These are phyloP conservation scores for Puccinia novopanici DNA, from an alignment of 1,284 basidiomycete species.

Conservation along the genomic window DNA sequence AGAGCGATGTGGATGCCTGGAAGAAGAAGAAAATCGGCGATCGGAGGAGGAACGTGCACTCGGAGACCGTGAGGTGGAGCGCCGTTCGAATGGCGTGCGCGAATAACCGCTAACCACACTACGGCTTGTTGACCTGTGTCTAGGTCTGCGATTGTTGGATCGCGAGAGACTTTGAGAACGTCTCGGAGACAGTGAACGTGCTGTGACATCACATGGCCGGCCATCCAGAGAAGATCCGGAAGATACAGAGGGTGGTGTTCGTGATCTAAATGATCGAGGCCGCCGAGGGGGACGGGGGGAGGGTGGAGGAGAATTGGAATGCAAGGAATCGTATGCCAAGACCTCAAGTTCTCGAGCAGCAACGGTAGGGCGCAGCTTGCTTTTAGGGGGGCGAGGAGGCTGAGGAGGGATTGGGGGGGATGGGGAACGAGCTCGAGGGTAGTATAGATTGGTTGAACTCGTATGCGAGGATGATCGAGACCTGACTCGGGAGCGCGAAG, in stretches of 20 bases:
- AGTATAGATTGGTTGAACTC: conserved; percentile 17
- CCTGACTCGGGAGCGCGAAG: background rate
- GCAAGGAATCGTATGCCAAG: conserved; percentile 29
- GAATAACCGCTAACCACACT: conserved; percentile 20
- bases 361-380: conserved; percentile 25
- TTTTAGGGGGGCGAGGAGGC: conserved; percentile 43
- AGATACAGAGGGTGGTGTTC: conserved; percentile 11
- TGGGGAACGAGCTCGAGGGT: conserved; percentile 29
- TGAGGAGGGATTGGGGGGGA: conserved; percentile 36
- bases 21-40: conserved; percentile 42
- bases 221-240: conserved; percentile 37
- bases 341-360: background rate
- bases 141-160: conserved; percentile 20
- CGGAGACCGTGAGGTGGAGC: conserved; percentile 24
- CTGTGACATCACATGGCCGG: conserved; percentile 20
- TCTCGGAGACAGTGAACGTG: conserved; percentile 24
- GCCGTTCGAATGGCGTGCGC: conserved; percentile 17
- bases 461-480: conserved; percentile 38
- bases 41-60: conserved; percentile 7
- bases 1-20: conserved; percentile 36
- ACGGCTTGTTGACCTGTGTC: conserved; percentile 23
- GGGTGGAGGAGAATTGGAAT: conserved; percentile 26
- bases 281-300: conserved; percentile 30
- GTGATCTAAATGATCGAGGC: conserved; percentile 18
- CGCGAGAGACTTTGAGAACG: conserved; percentile 32